Evolutionary conservation across 441 rosid species (phyloP), one percentile per base, ranked within the genome.

Genomic region (Adansonia rubrostipa): DNA sequence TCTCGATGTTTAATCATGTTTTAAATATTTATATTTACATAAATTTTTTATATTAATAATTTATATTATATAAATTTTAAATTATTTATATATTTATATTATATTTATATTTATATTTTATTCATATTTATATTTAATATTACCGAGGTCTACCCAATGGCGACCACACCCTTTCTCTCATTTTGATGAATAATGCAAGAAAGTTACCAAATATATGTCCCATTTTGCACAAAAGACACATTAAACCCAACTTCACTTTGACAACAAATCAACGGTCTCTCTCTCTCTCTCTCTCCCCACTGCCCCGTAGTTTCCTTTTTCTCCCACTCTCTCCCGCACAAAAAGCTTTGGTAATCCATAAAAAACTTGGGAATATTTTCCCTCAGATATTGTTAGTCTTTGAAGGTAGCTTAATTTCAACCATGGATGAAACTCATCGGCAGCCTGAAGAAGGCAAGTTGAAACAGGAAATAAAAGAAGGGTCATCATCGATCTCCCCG

Each of bases 361-460:
- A 81, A 44, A 44, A 9, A 54, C 71, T 24, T 74, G 40, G 66
- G 33, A 71, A 2, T 2, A 40, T 4, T 40, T 40, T 40, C 6
- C 6, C 6, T 68, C 82, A 73, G 76, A 86, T 79, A 80, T 77
- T 66, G 4, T 65, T 64, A 42, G 74, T 65, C 45, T 73, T 82
- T 79, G 60, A 24, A 14, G 73, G 13, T 22, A 72, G 67, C 64
- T 66, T 36, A 76, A 58, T 76, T 62, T n/a, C 76, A 80, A 85
- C 71, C 79, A 92, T 91, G 95, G 95, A 85, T 44, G 28, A 24
- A 24, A 65, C 84, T 69, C 57, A 80, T 81, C 87, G 83, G 17
- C 82, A 66, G 64, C 76, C 73, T 47, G 86, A 78, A 83, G 88
- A 78, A 73, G 79, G 24, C 58, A 84, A 81, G 75, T 74, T 78